Evolutionary conservation across 2,329 filamentous ascomycete species (phyloP).

Genomic region (Hymenoscyphus fructigenus): DNA sequence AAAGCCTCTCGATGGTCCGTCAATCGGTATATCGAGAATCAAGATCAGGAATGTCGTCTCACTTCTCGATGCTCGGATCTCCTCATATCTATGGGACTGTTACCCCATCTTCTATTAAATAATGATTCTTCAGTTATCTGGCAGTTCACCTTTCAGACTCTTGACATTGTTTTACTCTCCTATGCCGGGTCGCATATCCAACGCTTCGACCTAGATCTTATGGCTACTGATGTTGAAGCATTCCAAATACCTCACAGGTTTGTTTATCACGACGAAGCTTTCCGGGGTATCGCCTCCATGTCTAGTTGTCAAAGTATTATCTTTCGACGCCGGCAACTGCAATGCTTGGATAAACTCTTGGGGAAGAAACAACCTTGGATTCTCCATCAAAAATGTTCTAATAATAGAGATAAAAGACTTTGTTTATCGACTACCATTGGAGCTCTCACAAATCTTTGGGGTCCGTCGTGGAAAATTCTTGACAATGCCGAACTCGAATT

Average conservation of each 20-base stretch:
- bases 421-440: constrained; percentile 14
- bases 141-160: constrained; percentile 12
- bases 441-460: constrained; percentile 18
- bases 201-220: constrained; percentile 13
- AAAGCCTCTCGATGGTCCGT: not conserved
- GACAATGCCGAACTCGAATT: not conserved
- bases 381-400: constrained; percentile 4
- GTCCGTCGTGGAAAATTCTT: constrained; percentile 16
- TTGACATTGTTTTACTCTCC: constrained; percentile 17
- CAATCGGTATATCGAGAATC: not conserved
- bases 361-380: constrained; percentile 11
- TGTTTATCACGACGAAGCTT: not conserved
- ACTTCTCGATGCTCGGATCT: not conserved
- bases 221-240: not conserved
- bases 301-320: not conserved
- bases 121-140: constrained; percentile 7
- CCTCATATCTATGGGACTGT: not conserved
- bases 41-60: not conserved
- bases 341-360: constrained; percentile 13
- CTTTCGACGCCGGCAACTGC: constrained; percentile 1
- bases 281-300: not conserved
- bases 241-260: not conserved
- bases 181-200: constrained; percentile 21
- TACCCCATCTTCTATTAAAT: not conserved
- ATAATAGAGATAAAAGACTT: constrained; percentile 6